Evolutionary conservation across 2,329 filamentous ascomycete genomes (phyloP).

Genomic region (Fusarium sp.): DNA sequence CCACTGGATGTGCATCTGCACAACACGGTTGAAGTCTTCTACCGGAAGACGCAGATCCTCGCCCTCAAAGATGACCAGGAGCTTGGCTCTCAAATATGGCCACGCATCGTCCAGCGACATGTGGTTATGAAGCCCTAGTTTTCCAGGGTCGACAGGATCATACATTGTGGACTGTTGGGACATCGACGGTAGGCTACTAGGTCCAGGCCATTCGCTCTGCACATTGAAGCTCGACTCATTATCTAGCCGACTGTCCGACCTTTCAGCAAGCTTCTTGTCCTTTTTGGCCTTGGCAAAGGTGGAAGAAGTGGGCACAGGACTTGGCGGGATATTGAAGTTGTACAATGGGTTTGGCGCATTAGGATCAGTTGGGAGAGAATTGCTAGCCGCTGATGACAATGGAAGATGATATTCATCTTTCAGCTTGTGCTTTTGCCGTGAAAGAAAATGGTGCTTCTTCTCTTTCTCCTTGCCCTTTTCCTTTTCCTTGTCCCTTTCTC

Average conservation of each 20-base stretch:
- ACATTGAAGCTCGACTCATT: slow-evolving; percentile 60
- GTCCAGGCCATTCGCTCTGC: slow-evolving; percentile 63
- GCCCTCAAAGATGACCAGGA: slow-evolving; percentile 83
- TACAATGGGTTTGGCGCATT: slow-evolving; percentile 80
- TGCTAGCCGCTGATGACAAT: slow-evolving; percentile 80
- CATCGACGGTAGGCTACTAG: slow-evolving; percentile 62
- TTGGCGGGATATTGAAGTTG: slow-evolving; percentile 80
- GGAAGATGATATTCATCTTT: slow-evolving; percentile 80
- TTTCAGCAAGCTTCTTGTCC: slow-evolving; percentile 84
- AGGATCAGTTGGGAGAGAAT: slow-evolving; percentile 80
- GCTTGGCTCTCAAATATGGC: slow-evolving; percentile 80
- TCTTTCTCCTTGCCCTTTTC: slow-evolving; percentile 72
- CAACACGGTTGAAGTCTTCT: slow-evolving; percentile 84
- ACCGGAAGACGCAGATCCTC: slow-evolving; percentile 83
- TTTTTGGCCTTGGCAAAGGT: slow-evolving; percentile 86
- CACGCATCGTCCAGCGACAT: slow-evolving; percentile 83
- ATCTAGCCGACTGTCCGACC: slow-evolving; percentile 63
- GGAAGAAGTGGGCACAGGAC: slow-evolving; percentile 71
- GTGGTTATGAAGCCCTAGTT: slow-evolving; percentile 71
- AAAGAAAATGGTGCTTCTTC: slow-evolving; percentile 83
- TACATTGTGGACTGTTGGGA: slow-evolving; percentile 59
- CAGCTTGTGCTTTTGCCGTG: slow-evolving; percentile 81
- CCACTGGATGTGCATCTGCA: slow-evolving; percentile 81
- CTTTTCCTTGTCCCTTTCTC: slow-evolving; percentile 55
- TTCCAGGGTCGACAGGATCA: slow-evolving; percentile 66